A percentile compares a stretch with the other conserved stretches of the same genome.
Evolutionary conservation across 1,284 basidiomycete genomes (phyloP).

Genomic region (Trichosporon coremiiforme): DNA sequence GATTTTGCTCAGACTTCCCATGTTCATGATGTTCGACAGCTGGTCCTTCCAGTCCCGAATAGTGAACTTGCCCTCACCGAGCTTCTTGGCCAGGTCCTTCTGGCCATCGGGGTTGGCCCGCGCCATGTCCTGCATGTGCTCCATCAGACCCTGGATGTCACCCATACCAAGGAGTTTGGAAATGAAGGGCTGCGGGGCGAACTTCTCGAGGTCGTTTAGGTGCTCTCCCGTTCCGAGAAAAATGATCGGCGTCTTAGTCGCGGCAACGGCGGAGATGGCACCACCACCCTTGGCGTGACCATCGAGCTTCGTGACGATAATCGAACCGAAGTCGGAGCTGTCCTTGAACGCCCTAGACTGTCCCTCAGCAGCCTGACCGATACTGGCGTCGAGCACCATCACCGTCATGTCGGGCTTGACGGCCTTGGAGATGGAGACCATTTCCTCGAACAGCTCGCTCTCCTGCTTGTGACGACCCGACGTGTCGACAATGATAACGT

Average conservation of each 20-base stretch:
- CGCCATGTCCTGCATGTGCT: conserved; percentile 95
- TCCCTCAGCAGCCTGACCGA: conserved; percentile 95
- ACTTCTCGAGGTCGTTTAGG: conserved; percentile 91
- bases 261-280: conserved; percentile 94
- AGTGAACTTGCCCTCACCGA: conserved; percentile 93
- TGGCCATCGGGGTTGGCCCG: conserved; percentile 92
- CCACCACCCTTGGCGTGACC: conserved; percentile 99
- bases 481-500: conserved; percentile 99
- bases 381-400: conserved; percentile 74
- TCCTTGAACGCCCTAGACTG: conserved; percentile 98
- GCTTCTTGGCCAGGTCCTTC: conserved; percentile 97
- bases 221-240: conserved; percentile 99
- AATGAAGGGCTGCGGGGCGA: conserved; percentile 95
- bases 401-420: conserved; percentile 94
- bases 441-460: conserved; percentile 94
- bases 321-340: conserved; percentile 94
- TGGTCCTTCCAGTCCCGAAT: conserved; percentile 98
- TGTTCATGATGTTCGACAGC: conserved; percentile 95
- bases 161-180: conserved; percentile 94
- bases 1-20: conserved; percentile 98
- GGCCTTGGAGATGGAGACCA: conserved; percentile 92
- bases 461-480: conserved; percentile 98
- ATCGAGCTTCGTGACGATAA: conserved; percentile 99
- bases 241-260: conserved; percentile 96
- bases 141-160: conserved; percentile 94